Percentiles rank a stretch among this genome's conserved stretches.
Conservation (phyloP, 73 alveolate genomes). For the Tetrahymena thermophila region DNA sequence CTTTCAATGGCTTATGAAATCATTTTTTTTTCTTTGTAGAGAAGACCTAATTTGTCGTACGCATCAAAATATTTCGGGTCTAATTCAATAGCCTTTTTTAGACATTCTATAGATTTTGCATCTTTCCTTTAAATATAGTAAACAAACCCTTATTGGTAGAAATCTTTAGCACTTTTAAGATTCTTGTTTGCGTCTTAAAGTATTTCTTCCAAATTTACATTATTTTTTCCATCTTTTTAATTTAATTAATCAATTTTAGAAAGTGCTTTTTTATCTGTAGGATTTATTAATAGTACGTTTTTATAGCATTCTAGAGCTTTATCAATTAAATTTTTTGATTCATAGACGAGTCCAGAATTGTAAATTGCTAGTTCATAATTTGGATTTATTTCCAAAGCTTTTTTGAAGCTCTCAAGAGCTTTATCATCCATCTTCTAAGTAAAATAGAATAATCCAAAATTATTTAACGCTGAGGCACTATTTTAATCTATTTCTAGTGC, state of each 20-base stretch:
- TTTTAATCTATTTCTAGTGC: neutral
- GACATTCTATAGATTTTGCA: neutral
- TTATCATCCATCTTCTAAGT: neutral
- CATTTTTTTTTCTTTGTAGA: too few relatives aligned
- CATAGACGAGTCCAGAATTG: neutral
- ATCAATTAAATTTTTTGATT: neutral
- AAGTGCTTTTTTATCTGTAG: neutral
- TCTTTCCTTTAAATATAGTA: neutral
- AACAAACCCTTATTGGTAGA: neutral
- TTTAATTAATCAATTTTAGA: too few relatives aligned
- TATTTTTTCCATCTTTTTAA: neutral
- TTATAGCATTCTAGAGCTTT: neutral
- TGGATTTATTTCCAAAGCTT: neutral
- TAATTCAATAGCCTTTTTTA: neutral
- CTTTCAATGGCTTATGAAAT: neutral
- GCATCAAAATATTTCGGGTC: neutral
- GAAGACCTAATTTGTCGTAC: neutral
- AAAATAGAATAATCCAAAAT: neutral
- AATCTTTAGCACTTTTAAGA: neutral
- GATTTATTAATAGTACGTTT: neutral
- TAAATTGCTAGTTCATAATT: neutral
- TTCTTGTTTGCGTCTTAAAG: neutral
- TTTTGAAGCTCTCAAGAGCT: neutral
- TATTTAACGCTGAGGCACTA: neutral
- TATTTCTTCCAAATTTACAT: neutral